phyloP scores from a whole-genome alignment of 2,329 filamentous ascomycete species.

The Myriosclerotinia curreyana region DNA sequence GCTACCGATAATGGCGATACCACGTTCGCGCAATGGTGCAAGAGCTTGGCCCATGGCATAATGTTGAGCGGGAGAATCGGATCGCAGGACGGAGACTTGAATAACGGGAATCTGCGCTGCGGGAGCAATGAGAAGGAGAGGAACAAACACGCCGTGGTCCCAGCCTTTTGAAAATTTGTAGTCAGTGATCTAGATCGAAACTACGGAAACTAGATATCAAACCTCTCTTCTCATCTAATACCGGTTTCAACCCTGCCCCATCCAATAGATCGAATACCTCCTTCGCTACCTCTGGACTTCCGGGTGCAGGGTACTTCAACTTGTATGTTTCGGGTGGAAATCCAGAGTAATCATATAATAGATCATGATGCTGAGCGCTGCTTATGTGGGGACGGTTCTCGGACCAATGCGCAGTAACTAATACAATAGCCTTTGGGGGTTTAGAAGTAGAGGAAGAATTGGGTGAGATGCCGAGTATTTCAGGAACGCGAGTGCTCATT shows the following conservation, averaged over 20 bases:
- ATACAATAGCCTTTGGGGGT: constrained; percentile 64
- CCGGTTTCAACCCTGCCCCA: constrained; percentile 42
- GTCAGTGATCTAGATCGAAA: neutral
- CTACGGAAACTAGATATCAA: neutral
- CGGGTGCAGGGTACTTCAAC: constrained; percentile 55
- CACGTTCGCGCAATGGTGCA: constrained; percentile 61
- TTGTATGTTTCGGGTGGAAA: constrained; percentile 56
- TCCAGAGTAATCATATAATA: constrained; percentile 59
- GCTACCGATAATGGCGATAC: constrained; percentile 65
- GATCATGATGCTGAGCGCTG: constrained; percentile 45
- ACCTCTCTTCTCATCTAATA: constrained; percentile 33
- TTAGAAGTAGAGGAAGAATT: constrained; percentile 42
- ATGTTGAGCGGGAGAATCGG: constrained; percentile 62
- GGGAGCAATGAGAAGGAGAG: constrained; percentile 33
- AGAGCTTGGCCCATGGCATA: constrained; percentile 66
- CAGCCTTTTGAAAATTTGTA: constrained; percentile 26
- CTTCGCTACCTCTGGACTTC: constrained; percentile 52
- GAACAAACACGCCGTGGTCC: constrained; percentile 67
- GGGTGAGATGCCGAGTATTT: constrained; percentile 54
- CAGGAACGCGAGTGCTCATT: constrained; percentile 52
- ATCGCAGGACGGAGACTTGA: constrained; percentile 62
- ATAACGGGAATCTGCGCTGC: constrained; percentile 57
- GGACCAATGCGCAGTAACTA: constrained; percentile 77
- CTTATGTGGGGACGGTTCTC: constrained; percentile 53
- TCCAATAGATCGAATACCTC: constrained; percentile 48